phyloP scores from a whole-genome alignment of 768 basidiomycete species.

The Pleurotus tuoliensis region DNA sequence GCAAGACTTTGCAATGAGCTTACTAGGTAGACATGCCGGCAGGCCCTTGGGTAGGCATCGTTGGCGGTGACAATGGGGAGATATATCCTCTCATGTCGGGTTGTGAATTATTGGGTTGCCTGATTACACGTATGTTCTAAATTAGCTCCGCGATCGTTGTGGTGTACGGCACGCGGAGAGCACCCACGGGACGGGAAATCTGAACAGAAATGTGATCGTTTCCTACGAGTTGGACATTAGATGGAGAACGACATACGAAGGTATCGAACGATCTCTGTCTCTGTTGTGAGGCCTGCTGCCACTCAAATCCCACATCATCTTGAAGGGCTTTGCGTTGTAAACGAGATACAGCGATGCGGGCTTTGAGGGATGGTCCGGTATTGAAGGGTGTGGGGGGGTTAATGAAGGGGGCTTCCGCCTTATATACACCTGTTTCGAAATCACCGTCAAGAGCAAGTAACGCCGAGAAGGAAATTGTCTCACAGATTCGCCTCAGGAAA shows the following conservation, averaged over 20 bases:
- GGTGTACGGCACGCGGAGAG: too few relatives aligned
- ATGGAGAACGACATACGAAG: conserved; percentile 1
- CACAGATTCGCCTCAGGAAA: too few relatives aligned
- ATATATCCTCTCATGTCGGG: background rate
- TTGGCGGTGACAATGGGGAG: background rate
- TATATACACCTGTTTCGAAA: too few relatives aligned
- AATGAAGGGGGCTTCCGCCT: too few relatives aligned
- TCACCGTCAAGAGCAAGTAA: too few relatives aligned
- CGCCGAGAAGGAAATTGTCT: too few relatives aligned
- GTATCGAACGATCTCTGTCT: background rate
- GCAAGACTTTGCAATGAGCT: too few relatives aligned
- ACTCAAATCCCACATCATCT: conserved; percentile 9
- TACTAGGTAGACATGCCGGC: too few relatives aligned
- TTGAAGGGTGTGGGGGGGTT: too few relatives aligned
- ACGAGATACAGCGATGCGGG: background rate
- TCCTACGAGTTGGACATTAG: background rate
- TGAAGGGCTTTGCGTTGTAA: background rate
- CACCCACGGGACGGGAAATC: conserved; percentile 1
- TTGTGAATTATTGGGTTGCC: background rate
- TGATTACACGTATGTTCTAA: background rate
- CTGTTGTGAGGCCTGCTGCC: background rate
- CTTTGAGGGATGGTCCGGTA: too few relatives aligned
- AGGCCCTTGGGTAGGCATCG: background rate
- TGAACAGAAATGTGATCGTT: background rate
- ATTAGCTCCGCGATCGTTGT: too few relatives aligned